Conservation (phyloP, 2,329 filamentous ascomycete genomes). For the Xenoacremonium recifei region DNA sequence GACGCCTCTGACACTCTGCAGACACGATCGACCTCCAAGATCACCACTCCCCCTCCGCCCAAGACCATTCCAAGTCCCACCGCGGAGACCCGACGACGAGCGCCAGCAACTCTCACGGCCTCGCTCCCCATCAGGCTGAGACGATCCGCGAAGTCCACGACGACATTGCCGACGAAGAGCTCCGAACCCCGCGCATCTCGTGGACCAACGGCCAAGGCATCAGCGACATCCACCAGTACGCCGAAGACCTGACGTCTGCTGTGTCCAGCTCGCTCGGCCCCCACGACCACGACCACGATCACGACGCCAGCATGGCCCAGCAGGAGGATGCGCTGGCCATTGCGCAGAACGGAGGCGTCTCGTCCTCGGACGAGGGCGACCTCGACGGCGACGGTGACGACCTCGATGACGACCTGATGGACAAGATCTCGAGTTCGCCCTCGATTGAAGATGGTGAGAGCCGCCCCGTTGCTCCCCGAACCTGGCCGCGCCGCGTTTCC, state of each 20-base stretch:
- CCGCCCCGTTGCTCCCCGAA: constrained; percentile 38
- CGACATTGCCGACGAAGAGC: constrained; percentile 72
- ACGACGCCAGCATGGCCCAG: constrained; percentile 33
- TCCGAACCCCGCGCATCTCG: constrained; percentile 61
- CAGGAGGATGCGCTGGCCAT: constrained; percentile 59
- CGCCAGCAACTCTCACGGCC: constrained; percentile 40
- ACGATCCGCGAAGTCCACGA: constrained; percentile 78
- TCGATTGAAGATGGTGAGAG: constrained; percentile 99
- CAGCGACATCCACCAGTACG: constrained; percentile 43
- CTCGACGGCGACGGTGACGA: constrained; percentile 69
- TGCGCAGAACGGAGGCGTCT: constrained; percentile 59
- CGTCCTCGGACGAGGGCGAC: constrained; percentile 59
- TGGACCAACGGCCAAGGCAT: constrained; percentile 43
- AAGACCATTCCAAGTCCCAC: constrained; percentile 62
- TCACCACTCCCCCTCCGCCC: constrained; percentile 75
- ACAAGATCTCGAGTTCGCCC: constrained; percentile 97
- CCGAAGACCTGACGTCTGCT: constrained; percentile 41
- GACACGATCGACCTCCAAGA: constrained; percentile 96
- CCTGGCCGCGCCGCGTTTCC: constrained; percentile 44
- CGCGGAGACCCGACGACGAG: constrained; percentile 36
- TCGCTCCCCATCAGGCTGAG: constrained; percentile 82
- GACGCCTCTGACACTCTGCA: constrained; percentile 34
- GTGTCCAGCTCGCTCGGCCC: constrained; percentile 30
- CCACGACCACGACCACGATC: constrained; percentile 19
- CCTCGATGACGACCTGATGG: constrained; percentile 91